phyloP scores from a whole-genome alignment of 345 rosid species.

The Iberis pinnata region DNA sequence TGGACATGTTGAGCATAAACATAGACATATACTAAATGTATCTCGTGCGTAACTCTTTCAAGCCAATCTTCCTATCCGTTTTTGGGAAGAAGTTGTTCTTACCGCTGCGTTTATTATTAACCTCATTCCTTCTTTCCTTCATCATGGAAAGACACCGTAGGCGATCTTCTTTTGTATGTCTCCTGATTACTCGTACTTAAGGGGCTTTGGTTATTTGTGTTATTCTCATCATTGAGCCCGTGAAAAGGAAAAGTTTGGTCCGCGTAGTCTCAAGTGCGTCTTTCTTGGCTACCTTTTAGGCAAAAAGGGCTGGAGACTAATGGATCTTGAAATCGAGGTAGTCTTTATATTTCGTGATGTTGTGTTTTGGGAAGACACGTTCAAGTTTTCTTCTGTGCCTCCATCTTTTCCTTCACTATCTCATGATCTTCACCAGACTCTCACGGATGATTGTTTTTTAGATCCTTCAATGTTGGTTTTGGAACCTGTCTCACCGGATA shows the following conservation, averaged over 20 bases:
- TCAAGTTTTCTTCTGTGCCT: background rate
- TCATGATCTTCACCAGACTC: too few species aligned
- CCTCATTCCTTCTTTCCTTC: background rate
- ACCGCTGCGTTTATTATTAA: background rate
- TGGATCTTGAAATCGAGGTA: background rate
- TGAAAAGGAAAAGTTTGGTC: background rate
- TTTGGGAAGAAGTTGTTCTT: background rate
- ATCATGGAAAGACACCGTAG: background rate
- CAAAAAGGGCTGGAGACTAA: background rate
- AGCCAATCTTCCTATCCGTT: background rate
- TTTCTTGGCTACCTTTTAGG: background rate
- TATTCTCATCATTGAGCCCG: background rate
- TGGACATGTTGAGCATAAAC: background rate
- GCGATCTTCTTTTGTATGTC: too few species aligned
- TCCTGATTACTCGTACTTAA: background rate
- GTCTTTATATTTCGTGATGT: background rate
- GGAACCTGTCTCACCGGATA: too few species aligned
- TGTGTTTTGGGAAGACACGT: background rate
- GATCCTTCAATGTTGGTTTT: too few species aligned
- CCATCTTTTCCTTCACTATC: background rate
- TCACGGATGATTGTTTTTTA: too few species aligned
- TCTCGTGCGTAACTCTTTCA: background rate
- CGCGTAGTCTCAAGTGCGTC: background rate
- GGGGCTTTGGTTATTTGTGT: background rate
- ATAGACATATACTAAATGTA: background rate